A percentile compares a stretch with the other conserved stretches of the same genome.
phyloP scores from a whole-genome alignment of 2,329 filamentous ascomycete genomes.

The Aspergillus sp. region DNA sequence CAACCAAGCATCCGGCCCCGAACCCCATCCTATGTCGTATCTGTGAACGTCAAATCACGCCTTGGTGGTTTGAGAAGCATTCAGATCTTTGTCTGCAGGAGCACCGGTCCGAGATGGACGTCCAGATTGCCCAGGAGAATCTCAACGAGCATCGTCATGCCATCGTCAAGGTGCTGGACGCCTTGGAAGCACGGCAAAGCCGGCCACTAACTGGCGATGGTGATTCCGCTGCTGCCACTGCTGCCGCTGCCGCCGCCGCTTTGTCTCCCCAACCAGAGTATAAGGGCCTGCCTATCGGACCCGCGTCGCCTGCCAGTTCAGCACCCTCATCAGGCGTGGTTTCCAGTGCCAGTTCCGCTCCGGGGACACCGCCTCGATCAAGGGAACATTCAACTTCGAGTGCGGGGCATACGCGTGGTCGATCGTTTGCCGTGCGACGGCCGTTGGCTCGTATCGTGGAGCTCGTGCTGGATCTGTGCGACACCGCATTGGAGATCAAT shows the following conservation, averaged over 20 bases:
- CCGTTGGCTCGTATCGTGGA: constrained; percentile 92
- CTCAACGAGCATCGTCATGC: constrained; percentile 86
- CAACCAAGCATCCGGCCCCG: constrained; percentile 68
- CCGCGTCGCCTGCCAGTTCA: constrained; percentile 52
- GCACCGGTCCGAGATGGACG: constrained; percentile 93
- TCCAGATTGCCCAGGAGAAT: constrained; percentile 89
- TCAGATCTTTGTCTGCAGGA: constrained; percentile 93
- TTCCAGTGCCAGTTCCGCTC: constrained; percentile 62
- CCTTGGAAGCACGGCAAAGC: constrained; percentile 60
- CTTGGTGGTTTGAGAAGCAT: constrained; percentile 99
- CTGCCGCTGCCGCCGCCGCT: not conserved
- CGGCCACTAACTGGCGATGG: constrained; percentile 26
- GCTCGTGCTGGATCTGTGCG: constrained; percentile 85
- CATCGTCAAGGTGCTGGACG: constrained; percentile 92
- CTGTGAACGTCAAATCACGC: constrained; percentile 91
- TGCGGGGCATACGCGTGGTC: constrained; percentile 68
- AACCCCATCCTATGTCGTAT: constrained; percentile 87
- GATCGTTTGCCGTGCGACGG: constrained; percentile 84
- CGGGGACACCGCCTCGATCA: constrained; percentile 57
- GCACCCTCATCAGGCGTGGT: constrained; percentile 64
- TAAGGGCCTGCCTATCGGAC: constrained; percentile 78
- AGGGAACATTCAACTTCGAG: constrained; percentile 59
- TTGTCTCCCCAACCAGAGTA: constrained; percentile 62
- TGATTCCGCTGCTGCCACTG: constrained; percentile 33
- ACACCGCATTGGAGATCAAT: constrained; percentile 91